Conservation (phyloP, 2,329 filamentous ascomycete genomes). For the Colletotrichum tofieldiae region DNA sequence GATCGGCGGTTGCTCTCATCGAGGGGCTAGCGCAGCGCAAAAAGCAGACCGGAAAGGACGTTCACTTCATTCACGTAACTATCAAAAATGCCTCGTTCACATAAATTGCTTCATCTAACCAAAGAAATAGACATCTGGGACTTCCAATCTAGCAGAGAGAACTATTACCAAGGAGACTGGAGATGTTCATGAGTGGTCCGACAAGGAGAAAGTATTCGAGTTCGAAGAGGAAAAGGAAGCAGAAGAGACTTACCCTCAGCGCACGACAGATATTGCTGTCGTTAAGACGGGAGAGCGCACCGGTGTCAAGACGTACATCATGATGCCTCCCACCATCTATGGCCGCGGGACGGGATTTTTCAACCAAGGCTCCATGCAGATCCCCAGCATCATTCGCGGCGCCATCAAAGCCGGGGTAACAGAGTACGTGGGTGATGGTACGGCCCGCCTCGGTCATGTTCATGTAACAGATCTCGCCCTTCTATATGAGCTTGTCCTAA, state of each 20-base stretch:
- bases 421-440: slow-evolving; percentile 54
- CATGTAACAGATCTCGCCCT: slow-evolving; percentile 61
- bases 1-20: slow-evolving; percentile 58
- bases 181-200: slow-evolving; percentile 55
- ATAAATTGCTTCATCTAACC: no score
- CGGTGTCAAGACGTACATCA: slow-evolving; percentile 60
- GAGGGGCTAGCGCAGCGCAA: slow-evolving; percentile 58
- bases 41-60: slow-evolving; percentile 51
- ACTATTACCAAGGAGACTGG: slow-evolving; percentile 53
- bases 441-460: slow-evolving; percentile 59
- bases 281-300: slow-evolving; percentile 56
- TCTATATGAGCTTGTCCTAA: slow-evolving; percentile 58
- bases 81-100: background rate
- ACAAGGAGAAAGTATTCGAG: slow-evolving; percentile 61
- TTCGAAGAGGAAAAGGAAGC: slow-evolving; percentile 57
- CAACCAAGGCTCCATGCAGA: slow-evolving; percentile 56
- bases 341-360: slow-evolving; percentile 61
- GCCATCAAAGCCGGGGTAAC: slow-evolving; percentile 48
- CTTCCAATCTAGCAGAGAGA: slow-evolving; percentile 60
- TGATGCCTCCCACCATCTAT: slow-evolving; percentile 65
- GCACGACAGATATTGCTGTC: slow-evolving; percentile 61
- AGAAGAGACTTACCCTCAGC: slow-evolving; percentile 57
- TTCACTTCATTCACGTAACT: slow-evolving; percentile 58
- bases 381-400: slow-evolving; percentile 53
- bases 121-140: slow-evolving; percentile 55